phyloP scores from a whole-genome alignment of 495 filamentous ascomycete genomes.

The Haplographium delicatum region DNA sequence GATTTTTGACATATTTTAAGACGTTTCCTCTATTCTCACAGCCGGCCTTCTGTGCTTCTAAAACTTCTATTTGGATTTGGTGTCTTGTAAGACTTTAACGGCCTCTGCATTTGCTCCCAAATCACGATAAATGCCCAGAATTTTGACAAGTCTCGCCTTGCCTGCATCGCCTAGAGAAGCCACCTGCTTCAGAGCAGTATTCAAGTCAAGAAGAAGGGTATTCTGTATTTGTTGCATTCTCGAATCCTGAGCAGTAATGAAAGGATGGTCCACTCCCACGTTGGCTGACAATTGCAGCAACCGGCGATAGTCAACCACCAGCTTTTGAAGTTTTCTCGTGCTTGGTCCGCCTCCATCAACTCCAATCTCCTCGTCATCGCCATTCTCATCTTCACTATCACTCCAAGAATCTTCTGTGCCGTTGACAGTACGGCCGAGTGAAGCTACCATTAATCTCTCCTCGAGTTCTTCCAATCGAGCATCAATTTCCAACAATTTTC shows the following conservation, averaged over 20 bases:
- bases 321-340: conserved; percentile 47
- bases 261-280: conserved; percentile 60
- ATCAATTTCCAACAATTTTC: conserved; percentile 64
- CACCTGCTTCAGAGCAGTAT: conserved; percentile 70
- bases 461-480: conserved; percentile 72
- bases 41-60: too few relatives aligned
- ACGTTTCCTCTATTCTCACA: too few relatives aligned
- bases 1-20: conserved; percentile 20
- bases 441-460: conserved; percentile 56
- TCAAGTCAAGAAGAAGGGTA: conserved; percentile 79
- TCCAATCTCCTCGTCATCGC: conserved; percentile 34
- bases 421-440: conserved; percentile 27
- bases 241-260: conserved; percentile 51
- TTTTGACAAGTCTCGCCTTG: conserved; percentile 54
- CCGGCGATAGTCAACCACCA: conserved; percentile 53
- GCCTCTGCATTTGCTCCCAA: conserved; percentile 72
- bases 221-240: conserved; percentile 59
- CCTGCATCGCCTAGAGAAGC: conserved; percentile 48
- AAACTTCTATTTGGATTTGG: conserved; percentile 44
- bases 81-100: conserved; percentile 61
- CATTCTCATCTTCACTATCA: conserved; percentile 40
- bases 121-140: conserved; percentile 71
- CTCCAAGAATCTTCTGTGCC: conserved; percentile 26
- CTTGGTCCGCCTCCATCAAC: conserved; percentile 32
- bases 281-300: conserved; percentile 44